phyloP scores from a whole-genome alignment of 2,329 filamentous ascomycete genomes.

The Cylindrodendrum hubeiense region DNA sequence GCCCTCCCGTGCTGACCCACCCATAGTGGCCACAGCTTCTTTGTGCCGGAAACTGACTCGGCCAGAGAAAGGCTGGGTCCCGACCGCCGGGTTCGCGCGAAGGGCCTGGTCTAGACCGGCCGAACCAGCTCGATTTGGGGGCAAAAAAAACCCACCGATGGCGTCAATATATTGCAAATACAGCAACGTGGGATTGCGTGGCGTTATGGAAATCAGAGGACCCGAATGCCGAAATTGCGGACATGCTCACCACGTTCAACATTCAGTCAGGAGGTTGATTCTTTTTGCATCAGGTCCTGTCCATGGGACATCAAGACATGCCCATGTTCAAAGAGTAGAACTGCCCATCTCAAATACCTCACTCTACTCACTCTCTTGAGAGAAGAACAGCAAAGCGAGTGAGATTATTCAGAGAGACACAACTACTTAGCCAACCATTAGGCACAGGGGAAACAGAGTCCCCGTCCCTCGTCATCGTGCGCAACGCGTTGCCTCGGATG shows the following conservation, averaged over 20 bases:
- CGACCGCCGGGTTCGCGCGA: neutral
- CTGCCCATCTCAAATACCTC: neutral
- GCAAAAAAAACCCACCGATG: neutral
- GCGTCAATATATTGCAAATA: neutral
- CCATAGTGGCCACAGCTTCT: neutral
- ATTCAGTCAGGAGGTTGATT: neutral
- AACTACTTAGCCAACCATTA: conserved; percentile 16
- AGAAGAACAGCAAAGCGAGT: conserved; percentile 21
- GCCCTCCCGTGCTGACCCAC: neutral
- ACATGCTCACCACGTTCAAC: neutral
- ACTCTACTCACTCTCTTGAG: conserved; percentile 19
- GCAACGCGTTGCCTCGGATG: neutral
- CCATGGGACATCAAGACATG: neutral
- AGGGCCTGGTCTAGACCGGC: neutral
- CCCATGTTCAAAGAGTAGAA: neutral
- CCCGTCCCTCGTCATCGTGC: neutral
- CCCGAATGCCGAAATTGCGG: neutral
- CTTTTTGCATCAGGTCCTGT: neutral
- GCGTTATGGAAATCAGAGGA: neutral
- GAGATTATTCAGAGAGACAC: conserved; percentile 27
- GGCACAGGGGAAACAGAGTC: neutral
- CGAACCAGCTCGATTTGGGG: neutral
- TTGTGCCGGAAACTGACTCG: neutral
- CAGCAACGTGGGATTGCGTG: neutral
- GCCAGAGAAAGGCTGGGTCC: too few species aligned